Conservation (phyloP, 805 yeast genomes). For the Ogataea ramenticola region DNA sequence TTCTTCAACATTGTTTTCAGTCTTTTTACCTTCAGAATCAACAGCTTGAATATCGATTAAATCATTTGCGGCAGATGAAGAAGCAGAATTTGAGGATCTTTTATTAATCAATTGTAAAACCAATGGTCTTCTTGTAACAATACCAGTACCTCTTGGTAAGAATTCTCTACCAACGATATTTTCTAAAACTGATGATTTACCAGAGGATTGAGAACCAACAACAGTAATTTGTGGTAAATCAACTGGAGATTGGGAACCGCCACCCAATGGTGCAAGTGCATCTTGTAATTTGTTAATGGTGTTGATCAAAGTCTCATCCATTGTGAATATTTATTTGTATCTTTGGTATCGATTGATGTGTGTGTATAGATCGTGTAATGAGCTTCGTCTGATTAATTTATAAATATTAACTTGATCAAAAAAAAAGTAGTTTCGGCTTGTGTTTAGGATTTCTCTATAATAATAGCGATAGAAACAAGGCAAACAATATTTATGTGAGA, state of each 20-base stretch:
- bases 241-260: conserved; percentile 81
- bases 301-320: conserved; percentile 75
- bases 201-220: conserved; percentile 87
- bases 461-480: no score
- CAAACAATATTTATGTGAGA: no score
- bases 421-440: no score
- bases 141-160: conserved; percentile 88
- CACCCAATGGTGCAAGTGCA: conserved; percentile 95
- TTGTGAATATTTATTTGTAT: conserved; percentile 15
- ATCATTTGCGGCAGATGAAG: conserved; percentile 22
- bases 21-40: conserved; percentile 38
- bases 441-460: no score
- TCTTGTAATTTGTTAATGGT: conserved; percentile 89
- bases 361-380: no score
- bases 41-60: conserved; percentile 38
- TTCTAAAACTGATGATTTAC: conserved; percentile 84
- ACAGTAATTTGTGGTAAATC: conserved; percentile 94
- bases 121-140: conserved; percentile 84
- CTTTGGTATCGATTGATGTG: not conserved
- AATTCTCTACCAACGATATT: conserved; percentile 90
- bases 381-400: no score
- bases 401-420: no score
- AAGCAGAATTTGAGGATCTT: conserved; percentile 29
- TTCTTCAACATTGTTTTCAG: conserved; percentile 73
- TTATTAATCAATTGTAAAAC: conserved; percentile 74